Conservation (phyloP, 306 rosid genomes). For the Vicia villosa region DNA sequence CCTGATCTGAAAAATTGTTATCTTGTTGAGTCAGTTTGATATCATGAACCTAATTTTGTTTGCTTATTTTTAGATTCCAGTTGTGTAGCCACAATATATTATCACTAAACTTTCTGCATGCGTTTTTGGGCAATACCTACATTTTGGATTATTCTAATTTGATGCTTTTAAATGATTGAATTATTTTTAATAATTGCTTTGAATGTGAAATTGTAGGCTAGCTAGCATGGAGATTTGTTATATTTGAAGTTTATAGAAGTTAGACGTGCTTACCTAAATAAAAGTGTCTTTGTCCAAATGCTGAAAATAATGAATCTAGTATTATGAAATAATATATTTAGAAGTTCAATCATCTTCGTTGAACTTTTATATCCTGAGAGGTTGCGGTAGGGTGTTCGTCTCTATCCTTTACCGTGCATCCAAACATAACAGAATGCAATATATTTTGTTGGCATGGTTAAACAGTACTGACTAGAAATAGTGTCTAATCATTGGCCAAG, state of each 20-base stretch:
- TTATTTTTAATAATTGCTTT: neutral
- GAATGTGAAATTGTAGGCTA: neutral
- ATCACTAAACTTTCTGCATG: neutral
- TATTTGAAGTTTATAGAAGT: neutral
- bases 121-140: neutral
- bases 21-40: slow-evolving; percentile 8
- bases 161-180: slow-evolving; percentile 19
- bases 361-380: neutral
- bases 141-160: slow-evolving; percentile 6
- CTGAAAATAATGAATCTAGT: neutral
- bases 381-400: neutral
- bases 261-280: neutral
- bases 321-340: neutral
- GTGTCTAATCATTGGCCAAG: too few species aligned
- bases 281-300: neutral
- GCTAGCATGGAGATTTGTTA: neutral
- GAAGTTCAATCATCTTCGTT: neutral
- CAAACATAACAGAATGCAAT: neutral
- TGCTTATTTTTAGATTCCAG: slow-evolving; percentile 25
- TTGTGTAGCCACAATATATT: neutral
- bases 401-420: neutral
- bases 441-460: neutral
- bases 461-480: too few species aligned
- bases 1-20: neutral
- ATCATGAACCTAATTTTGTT: slow-evolving; percentile 4